Evolutionary conservation across 306 rosid species (phyloP).

Genomic region (Argentina anserina): DNA sequence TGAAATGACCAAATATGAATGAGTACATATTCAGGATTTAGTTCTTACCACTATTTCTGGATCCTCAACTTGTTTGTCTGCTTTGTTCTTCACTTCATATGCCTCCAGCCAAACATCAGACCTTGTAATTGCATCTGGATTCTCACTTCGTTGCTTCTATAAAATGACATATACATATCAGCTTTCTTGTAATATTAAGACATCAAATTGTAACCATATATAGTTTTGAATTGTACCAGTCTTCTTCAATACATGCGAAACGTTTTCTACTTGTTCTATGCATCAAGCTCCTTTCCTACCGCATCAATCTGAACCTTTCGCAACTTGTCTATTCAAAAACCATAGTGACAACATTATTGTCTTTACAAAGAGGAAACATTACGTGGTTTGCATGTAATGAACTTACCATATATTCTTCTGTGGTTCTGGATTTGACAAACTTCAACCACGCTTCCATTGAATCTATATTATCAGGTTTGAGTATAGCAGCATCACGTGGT

Average conservation of each 20-base stretch:
- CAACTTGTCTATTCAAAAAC: no score
- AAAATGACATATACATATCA: no score
- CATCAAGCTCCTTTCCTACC: not conserved
- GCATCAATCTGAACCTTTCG: no score
- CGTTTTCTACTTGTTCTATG: not conserved
- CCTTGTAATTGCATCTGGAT: no score
- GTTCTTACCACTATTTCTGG: not conserved
- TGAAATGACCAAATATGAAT: no score
- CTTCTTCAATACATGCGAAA: not conserved
- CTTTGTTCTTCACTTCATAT: not conserved
- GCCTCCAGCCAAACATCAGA: no score
- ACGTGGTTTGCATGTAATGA: no score
- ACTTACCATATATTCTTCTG: not conserved
- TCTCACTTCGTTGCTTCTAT: not conserved
- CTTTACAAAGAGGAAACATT: no score
- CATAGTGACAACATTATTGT: no score
- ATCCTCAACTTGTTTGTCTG: not conserved
- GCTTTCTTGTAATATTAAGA: no score
- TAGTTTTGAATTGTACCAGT: not conserved
- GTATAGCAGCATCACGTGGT: not conserved
- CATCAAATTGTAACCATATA: no score
- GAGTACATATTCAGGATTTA: no score
- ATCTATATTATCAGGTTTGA: not conserved
- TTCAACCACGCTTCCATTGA: not conserved
- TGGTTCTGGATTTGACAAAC: not conserved